These are phyloP conservation scores for Flaveria bidentis DNA, from an alignment of 129 eudicot genomes.

Conservation along the genomic window DNA sequence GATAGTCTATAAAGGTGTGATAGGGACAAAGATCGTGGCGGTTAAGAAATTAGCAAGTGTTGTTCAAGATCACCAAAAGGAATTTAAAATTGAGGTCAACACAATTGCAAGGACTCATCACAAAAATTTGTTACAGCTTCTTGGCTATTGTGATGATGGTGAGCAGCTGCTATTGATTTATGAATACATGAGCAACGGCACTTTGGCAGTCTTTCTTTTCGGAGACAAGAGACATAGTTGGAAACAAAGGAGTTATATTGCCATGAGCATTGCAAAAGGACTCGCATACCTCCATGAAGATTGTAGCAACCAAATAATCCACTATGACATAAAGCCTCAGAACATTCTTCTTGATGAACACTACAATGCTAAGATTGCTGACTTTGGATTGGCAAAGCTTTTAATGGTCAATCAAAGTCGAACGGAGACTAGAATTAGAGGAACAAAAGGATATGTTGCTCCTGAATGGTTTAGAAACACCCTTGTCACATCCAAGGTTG, in stretches of 20 bases:
- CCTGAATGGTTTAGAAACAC: slow-evolving; percentile 60
- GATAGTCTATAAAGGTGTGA: slow-evolving; percentile 45
- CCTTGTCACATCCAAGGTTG: slow-evolving; percentile 45
- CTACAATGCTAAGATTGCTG: slow-evolving; percentile 48
- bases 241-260: slow-evolving; percentile 44
- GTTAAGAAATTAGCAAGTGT: slow-evolving; percentile 43
- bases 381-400: slow-evolving; percentile 65
- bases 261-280: slow-evolving; percentile 49
- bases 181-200: slow-evolving; percentile 53
- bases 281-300: slow-evolving; percentile 59
- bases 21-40: slow-evolving; percentile 31
- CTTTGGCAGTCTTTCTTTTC: slow-evolving; percentile 45
- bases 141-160: slow-evolving; percentile 54
- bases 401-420: slow-evolving; percentile 41
- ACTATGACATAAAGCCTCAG: slow-evolving; percentile 71
- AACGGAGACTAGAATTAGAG: slow-evolving; percentile 51
- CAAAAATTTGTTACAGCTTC: slow-evolving; percentile 54
- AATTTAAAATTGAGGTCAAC: slow-evolving; percentile 50
- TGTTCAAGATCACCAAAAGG: slow-evolving; percentile 33
- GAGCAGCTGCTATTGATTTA: slow-evolving; percentile 45
- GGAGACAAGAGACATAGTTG: slow-evolving; percentile 39
- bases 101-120: slow-evolving; percentile 52
- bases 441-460: slow-evolving; percentile 70
- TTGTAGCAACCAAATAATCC: slow-evolving; percentile 59
- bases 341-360: slow-evolving; percentile 61